These are phyloP conservation scores for Cyberlindnera mississippiensis DNA, from an alignment of 805 yeast genomes.

Conservation along the genomic window DNA sequence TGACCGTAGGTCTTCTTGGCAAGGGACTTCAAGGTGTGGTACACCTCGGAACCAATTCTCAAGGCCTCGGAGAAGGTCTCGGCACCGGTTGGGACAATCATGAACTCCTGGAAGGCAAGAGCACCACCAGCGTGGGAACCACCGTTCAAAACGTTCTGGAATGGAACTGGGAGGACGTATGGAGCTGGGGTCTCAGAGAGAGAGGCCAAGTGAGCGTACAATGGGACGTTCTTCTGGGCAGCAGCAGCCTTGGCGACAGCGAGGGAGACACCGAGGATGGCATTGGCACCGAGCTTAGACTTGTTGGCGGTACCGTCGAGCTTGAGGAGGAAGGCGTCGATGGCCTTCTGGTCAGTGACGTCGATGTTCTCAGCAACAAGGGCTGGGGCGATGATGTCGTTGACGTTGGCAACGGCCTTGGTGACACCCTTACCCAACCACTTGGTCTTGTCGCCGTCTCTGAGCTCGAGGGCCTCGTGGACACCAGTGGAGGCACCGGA, in stretches of 20 bases:
- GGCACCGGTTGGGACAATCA: conserved; percentile 96
- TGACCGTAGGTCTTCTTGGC: conserved; percentile 96
- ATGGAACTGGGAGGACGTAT: conserved; percentile 96
- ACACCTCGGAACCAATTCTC: conserved; percentile 96
- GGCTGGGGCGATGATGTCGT: conserved; percentile 93
- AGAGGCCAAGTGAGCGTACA: conserved; percentile 87
- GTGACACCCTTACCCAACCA: conserved; percentile 99
- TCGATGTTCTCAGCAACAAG: conserved; percentile 74
- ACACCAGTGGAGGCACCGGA: conserved; percentile 99
- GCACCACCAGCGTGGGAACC: conserved; percentile 99
- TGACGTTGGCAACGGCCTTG: conserved; percentile 96
- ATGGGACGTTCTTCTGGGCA: conserved; percentile 89
- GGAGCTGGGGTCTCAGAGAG: conserved; percentile 70
- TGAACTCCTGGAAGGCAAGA: conserved; percentile 98
- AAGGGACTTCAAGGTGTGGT: conserved; percentile 91
- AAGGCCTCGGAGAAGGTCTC: conserved; percentile 89
- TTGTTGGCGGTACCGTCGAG: conserved; percentile 98
- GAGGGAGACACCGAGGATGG: conserved; percentile 95
- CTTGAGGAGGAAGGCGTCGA: conserved; percentile 79
- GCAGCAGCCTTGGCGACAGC: conserved; percentile 99
- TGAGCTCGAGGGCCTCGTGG: conserved; percentile 97
- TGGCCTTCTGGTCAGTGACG: conserved; percentile 79
- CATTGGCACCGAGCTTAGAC: conserved; percentile 97
- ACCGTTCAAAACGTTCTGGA: conserved; percentile 99
- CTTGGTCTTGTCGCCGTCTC: conserved; percentile 96